Percentiles rank a stretch among this genome's conserved stretches.
Evolutionary conservation across 805 yeast genomes (phyloP).

Genomic region (Wickerhamiella galacta): DNA sequence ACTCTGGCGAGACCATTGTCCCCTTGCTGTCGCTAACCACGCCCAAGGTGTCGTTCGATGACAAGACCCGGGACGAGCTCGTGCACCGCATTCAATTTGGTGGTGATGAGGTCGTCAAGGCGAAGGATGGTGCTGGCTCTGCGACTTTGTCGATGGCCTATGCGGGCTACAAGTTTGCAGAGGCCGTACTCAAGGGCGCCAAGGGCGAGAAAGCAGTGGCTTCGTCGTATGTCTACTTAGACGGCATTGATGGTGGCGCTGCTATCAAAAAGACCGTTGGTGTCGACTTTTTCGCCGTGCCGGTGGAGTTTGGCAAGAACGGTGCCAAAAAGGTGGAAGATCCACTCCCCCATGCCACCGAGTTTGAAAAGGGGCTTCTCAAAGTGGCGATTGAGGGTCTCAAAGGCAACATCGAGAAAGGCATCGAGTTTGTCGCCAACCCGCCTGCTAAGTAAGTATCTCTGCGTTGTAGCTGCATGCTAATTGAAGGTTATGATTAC

Average conservation of each 20-base stretch:
- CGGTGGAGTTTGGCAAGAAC: slow-evolving; percentile 52
- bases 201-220: slow-evolving; percentile 31
- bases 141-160: slow-evolving; percentile 94
- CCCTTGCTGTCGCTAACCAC: slow-evolving; percentile 46
- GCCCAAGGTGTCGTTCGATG: slow-evolving; percentile 24
- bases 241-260: slow-evolving; percentile 29
- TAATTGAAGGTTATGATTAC: neutral
- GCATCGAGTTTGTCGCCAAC: slow-evolving; percentile 55
- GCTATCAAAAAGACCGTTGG: slow-evolving; percentile 58
- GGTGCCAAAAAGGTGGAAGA: slow-evolving; percentile 53
- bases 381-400: slow-evolving; percentile 75
- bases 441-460: slow-evolving; percentile 17
- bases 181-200: slow-evolving; percentile 30
- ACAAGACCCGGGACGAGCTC: slow-evolving; percentile 33
- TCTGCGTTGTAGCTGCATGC: neutral
- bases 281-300: slow-evolving; percentile 60
- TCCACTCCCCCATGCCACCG: slow-evolving; percentile 49
- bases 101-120: slow-evolving; percentile 93
- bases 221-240: slow-evolving; percentile 28
- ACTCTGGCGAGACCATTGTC: slow-evolving; percentile 87
- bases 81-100: slow-evolving; percentile 87
- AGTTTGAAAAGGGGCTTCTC: slow-evolving; percentile 73
- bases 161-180: slow-evolving; percentile 74
- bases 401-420: slow-evolving; percentile 83
- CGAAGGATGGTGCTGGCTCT: slow-evolving; percentile 87